phyloP scores from a whole-genome alignment of 2,329 filamentous ascomycete species.

The Stagonosporopsis cucurbitacearum region DNA sequence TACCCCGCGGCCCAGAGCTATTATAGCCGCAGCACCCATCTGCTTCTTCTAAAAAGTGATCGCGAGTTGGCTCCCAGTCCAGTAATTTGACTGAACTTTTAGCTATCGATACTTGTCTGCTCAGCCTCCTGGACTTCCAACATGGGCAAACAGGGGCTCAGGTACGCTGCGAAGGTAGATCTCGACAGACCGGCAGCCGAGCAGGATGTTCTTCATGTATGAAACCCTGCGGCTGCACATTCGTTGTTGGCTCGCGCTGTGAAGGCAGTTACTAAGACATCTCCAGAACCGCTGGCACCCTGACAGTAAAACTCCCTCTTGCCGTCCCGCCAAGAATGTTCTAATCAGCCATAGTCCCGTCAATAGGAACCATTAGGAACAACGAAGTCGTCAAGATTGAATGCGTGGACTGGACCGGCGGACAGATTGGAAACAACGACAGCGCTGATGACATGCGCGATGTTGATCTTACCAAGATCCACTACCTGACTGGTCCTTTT shows the following conservation, averaged over 20 bases:
- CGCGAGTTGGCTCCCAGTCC: neutral
- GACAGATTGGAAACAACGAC: conserved; percentile 89
- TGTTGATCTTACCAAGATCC: conserved; percentile 81
- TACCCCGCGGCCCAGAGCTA: conserved; percentile 26
- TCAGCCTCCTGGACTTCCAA: neutral
- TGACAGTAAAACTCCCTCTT: conserved; percentile 64
- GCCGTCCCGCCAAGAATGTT: neutral
- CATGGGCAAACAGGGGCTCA: conserved; percentile 64
- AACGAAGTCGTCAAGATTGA: conserved; percentile 93
- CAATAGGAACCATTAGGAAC: conserved; percentile 74
- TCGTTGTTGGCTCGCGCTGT: neutral
- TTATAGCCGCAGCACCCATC: conserved; percentile 25
- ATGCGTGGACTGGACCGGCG: conserved; percentile 77
- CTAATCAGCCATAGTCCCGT: conserved; percentile 67
- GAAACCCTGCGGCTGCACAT: neutral
- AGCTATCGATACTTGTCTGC: neutral
- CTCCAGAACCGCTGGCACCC: conserved; percentile 91
- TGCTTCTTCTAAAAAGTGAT: neutral
- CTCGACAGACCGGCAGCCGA: conserved; percentile 74
- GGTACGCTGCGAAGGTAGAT: conserved; percentile 75
- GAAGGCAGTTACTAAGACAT: neutral
- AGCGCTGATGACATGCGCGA: conserved; percentile 86
- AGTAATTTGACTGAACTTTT: neutral
- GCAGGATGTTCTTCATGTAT: conserved; percentile 73
- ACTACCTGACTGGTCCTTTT: conserved; percentile 90